A percentile compares a stretch with the other conserved stretches of the same genome.
Conservation (phyloP, 345 rosid genomes). For the Bruguiera parviflora region DNA sequence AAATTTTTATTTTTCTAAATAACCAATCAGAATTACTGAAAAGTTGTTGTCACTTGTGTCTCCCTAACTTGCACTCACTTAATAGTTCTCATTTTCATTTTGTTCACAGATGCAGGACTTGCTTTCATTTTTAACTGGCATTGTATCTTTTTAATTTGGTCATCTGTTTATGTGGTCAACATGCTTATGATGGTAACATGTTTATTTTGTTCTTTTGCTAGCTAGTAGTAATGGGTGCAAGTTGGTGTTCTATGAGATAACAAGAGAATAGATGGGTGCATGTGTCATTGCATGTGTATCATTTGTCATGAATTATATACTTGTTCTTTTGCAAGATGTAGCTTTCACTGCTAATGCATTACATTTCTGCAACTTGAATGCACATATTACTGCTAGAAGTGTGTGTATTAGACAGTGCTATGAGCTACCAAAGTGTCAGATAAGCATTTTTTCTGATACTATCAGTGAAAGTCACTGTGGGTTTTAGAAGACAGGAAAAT, state of each 20-base stretch:
- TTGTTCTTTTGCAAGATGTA: too few species aligned
- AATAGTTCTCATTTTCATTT: not conserved
- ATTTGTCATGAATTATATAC: too few species aligned
- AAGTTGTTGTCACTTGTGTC: too few species aligned
- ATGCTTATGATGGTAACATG: not conserved
- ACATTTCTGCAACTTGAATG: conserved; percentile 1
- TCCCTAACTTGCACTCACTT: too few species aligned
- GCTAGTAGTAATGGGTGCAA: not conserved
- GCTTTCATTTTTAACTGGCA: not conserved
- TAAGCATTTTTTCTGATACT: not conserved
- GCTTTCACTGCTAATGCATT: not conserved
- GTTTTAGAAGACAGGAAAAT: not conserved
- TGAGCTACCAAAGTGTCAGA: not conserved
- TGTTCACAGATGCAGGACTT: not conserved
- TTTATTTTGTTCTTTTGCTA: not conserved
- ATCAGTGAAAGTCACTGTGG: not conserved
- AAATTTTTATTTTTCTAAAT: too few species aligned
- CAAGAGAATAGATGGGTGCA: not conserved
- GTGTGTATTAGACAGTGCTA: not conserved
- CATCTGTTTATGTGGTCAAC: not conserved
- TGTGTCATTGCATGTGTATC: too few species aligned
- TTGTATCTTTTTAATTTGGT: not conserved
- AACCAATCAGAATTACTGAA: too few species aligned
- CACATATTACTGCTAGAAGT: not conserved
- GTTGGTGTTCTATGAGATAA: too few species aligned